Base-by-base conservation (phyloP, 257 asterid genomes). In the Solanum phureja region DNA sequence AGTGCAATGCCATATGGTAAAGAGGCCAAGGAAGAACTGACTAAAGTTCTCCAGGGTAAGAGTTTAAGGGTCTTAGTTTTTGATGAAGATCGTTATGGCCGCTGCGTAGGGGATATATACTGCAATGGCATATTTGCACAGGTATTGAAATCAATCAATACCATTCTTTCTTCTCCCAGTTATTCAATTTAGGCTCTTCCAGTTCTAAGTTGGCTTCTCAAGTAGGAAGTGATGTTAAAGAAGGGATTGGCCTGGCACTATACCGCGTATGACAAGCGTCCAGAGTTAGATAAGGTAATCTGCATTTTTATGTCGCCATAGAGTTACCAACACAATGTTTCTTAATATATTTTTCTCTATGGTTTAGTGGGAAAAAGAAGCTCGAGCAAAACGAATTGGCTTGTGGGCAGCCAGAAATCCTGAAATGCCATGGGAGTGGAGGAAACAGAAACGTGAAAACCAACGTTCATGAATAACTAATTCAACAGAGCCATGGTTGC, bases 381-480 rank as follows among this genome's bases (percentile, higher is more conserved):
- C 99, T 29, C 91, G 95, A 74, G 96, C 95, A 12, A 97, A 96
- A 83, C 90, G 94, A 31, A 81, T 94, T 13, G 99, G 99, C 9
- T 68, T 95, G 77, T 97, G 99, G 98, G 92, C 98, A 1, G 81
- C 94, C 18, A 40, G 90, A 3, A 95, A 97, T 88, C 99, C 99
- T n/a, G 97, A 96, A 89, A 96, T 90, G 99, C 99, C 99, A 84
- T 96, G 98, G 99, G 98, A 97, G 85, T 96, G 99, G 98, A 94
- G 99, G 69, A 97, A 94, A 91, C 91, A 95, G 84, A 90, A 90
- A 87, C 99, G 99, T 19, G 94, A 94, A 90, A 95, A 92, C 83
- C 93, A 96, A 90, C 88, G 86, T 85, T 71, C 79, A 3, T 12
- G 27, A 82, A 81, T 5, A 74, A n/a, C 7, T 3, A 42, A 7